Evolutionary conservation across 108 stramenopile species (phyloP).

Genomic region (Nannochloropsis gaditana): DNA sequence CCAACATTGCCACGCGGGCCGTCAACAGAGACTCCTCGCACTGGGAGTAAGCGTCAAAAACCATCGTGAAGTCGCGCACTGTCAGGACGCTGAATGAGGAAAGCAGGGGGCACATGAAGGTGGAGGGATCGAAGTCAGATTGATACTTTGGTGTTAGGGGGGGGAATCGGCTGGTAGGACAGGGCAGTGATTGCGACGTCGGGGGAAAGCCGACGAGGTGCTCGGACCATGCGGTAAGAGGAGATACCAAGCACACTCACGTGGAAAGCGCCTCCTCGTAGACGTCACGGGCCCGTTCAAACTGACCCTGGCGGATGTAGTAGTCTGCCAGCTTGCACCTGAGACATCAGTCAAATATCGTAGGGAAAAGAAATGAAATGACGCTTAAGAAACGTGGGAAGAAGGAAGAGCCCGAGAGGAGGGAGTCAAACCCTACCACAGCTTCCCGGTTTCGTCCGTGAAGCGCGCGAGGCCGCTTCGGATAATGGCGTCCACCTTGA

Average conservation of each 20-base stretch:
- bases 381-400: background rate
- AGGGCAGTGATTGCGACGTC: conserved; percentile 47
- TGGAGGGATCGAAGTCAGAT: background rate
- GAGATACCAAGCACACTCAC: background rate
- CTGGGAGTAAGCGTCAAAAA: conserved; percentile 91
- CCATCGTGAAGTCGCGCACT: conserved; percentile 90
- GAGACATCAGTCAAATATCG: background rate
- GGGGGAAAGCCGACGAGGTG: too few relatives aligned
- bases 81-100: conserved; percentile 39
- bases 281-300: conserved; percentile 85
- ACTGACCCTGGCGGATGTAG: conserved; percentile 85
- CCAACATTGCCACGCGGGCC: conserved; percentile 72
- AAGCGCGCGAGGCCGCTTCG: conserved; percentile 70
- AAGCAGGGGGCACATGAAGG: background rate
- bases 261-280: conserved; percentile 88
- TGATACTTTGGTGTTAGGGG: background rate
- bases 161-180: background rate
- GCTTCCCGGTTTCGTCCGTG: conserved; percentile 79
- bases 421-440: conserved; percentile 59
- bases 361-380: background rate
- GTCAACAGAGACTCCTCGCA: conserved; percentile 91
- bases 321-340: conserved; percentile 78
- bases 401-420: background rate
- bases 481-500: conserved; percentile 80
- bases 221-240: too few relatives aligned